Percentiles rank a stretch among this genome's conserved stretches.
These are phyloP conservation scores for Amylostereum areolatum DNA, from an alignment of 1,284 basidiomycete genomes.

Conservation along the genomic window DNA sequence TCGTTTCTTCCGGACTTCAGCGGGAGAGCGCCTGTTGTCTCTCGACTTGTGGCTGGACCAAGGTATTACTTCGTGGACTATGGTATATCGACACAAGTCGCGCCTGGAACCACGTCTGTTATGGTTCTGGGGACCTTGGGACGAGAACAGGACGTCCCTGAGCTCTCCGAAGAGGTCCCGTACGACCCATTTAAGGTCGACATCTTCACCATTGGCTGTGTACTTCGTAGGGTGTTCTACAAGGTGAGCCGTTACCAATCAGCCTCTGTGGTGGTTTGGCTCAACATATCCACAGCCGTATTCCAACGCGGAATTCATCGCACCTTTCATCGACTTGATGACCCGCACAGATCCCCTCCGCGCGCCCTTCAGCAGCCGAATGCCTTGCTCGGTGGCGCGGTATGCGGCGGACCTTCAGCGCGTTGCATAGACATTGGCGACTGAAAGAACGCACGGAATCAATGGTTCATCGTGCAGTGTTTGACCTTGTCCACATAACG, in stretches of 20 bases:
- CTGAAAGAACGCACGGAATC: no score
- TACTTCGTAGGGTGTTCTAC: conserved; percentile 11
- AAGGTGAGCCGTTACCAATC: conserved; percentile 7
- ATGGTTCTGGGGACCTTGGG: conserved; percentile 13
- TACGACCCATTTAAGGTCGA: conserved; percentile 28
- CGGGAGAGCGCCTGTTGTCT: not conserved
- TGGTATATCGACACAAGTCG: conserved; percentile 13
- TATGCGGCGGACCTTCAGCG: no score
- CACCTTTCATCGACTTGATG: not conserved
- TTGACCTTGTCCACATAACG: no score
- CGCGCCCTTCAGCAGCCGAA: not conserved
- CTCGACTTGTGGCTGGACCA: not conserved
- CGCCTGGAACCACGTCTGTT: not conserved
- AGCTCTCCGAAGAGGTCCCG: conserved; percentile 17
- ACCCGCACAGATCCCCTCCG: not conserved
- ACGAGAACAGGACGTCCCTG: conserved; percentile 20
- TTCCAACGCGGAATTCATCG: not conserved
- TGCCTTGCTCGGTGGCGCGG: not conserved
- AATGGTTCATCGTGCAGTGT: no score
- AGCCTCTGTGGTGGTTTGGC: no score
- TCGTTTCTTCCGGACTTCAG: conserved; percentile 7
- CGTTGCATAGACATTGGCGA: no score
- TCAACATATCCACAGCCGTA: no score
- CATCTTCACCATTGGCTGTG: conserved; percentile 22
- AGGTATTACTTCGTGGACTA: conserved; percentile 22